Evolutionary conservation across 805 yeast genomes (phyloP), one percentile per base, ranked within the genome.

Genomic region (Saccharomycopsis sp.): DNA sequence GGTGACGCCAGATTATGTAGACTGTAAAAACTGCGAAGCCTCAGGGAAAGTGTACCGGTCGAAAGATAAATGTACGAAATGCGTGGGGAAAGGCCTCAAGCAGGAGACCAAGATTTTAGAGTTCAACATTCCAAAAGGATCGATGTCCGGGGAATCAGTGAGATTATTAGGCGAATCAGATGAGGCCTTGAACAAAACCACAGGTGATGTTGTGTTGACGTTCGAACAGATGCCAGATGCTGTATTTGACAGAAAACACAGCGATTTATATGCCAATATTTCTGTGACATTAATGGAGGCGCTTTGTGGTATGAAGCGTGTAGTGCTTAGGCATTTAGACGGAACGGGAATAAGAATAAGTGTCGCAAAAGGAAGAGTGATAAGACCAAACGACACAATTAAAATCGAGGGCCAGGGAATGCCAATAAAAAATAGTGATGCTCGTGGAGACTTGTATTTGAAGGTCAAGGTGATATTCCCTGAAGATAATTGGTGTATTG

Each of bases 381-480:
- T 91, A 3, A 79, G 85, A 65, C 97, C 97, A 0, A 86, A 87
- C 7, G 89, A 89, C 62, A 78, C 73, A 58, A 69, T 92, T 38
- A 77, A 83, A 60, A 73, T 92, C 12, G 70, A 77, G 47, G 79
- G 80, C 49, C 96, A 90, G 69, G 97, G 97, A 3, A 89, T 93
- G 96, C 97, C 97, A 0, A 66, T 80, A 3, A 72, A 73, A 59
- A 59, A 71, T n/a, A 67, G 61, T 50, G 63, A 56, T 57, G 66
- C 64, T 56, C 73, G 73, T 51, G 97, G 97, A 24, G 88, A 88
- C 69, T 72, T 91, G 63, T 90, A 83, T 66, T 75, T 91, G 17
- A 80, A 77, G 56, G 70, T 89, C n/a, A 81, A 81, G 20, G 82
- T 92, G 56, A 89, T 84, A 64, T 91, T 92, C 69, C 97, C 97